Evolutionary conservation across 1,284 basidiomycete genomes (phyloP), one percentile per base, ranked within the genome.

Genomic region (Flammula alnicola): DNA sequence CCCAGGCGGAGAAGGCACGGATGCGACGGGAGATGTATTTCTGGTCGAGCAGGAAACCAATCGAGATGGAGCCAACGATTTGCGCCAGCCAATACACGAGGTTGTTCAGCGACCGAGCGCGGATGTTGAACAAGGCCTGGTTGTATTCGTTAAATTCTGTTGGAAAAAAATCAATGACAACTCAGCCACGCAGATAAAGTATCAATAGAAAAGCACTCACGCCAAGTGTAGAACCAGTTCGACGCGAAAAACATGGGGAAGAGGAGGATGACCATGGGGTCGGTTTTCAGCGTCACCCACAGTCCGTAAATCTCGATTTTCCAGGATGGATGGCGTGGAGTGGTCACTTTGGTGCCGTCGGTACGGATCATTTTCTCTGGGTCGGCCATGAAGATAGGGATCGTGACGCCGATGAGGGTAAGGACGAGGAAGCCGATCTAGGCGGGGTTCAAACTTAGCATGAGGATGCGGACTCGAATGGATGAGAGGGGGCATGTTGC

Each of bases 201-300:
- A 11, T 35, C 4, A 31, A 47, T 17, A 9, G 32, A 8, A 9
- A 11, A 22, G 26, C 5, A 73, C 80, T 60, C 56, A 83, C 81
- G 84, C 83, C 84, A 87, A 9, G 84, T 83, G 60, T 89, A 88
- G 66, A 89, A 89, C 79, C 86, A 91, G 64, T 90, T 90, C 37
- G 83, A 84, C 4, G 84, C 80, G 51, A 90, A 77, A 68, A 85
- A 86, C 78, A 86, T 81, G 6, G 84, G 83, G 69, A 85, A 84
- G 19, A 86, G 68, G 9, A 86, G 63, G 14, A 85, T 41, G 47
- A 86, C 76, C 64, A 75, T 67, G 0, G 83, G 83, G 58, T 86
- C 83, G 9, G 74, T 80, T 55, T 61, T 70, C 39, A 86, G 64
- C 2, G 81, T 75, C 29, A 73, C 62, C 73, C 69, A 79, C 5